A percentile compares a stretch with the other conserved stretches of the same genome.
phyloP scores from a whole-genome alignment of 768 basidiomycete species.

The Infundibulicybe gibba region DNA sequence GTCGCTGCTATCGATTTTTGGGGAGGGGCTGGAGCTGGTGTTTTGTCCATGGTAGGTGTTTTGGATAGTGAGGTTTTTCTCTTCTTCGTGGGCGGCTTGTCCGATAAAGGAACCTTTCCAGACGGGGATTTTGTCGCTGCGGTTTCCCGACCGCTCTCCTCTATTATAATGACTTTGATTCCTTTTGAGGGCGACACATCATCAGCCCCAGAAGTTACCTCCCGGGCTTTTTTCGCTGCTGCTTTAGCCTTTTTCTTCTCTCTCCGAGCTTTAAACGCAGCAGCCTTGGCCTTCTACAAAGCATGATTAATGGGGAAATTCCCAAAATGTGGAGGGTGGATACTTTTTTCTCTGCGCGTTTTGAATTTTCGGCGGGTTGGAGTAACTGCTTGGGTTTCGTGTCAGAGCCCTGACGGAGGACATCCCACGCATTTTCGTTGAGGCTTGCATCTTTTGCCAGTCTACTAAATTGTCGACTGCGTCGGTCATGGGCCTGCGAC shows the following conservation, averaged over 20 bases:
- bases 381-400: slow-evolving; percentile 22
- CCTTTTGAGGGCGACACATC: neutral
- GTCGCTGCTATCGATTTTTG: slow-evolving; percentile 5
- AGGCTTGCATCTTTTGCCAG: slow-evolving; percentile 36
- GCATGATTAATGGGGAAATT: neutral
- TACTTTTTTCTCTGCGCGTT: slow-evolving; percentile 63
- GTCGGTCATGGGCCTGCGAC: slow-evolving; percentile 60
- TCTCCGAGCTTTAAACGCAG: slow-evolving; percentile 41
- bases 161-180: slow-evolving; percentile 1
- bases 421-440: slow-evolving; percentile 43
- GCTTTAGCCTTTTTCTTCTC: slow-evolving; percentile 44
- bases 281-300: slow-evolving; percentile 44
- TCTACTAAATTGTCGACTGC: slow-evolving; percentile 45
- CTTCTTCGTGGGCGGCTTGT: slow-evolving; percentile 12
- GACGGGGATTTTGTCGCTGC: neutral
- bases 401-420: slow-evolving; percentile 25
- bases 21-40: neutral
- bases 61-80: slow-evolving; percentile 8
- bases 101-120: too few species aligned
- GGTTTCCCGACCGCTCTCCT: slow-evolving; percentile 8
- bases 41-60: neutral
- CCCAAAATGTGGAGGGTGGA: slow-evolving; percentile 6
- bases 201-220: neutral
- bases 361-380: slow-evolving; percentile 35
- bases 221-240: slow-evolving; percentile 28